Percentiles rank a stretch among this genome's conserved stretches.
Evolutionary conservation across 176 grass and related monocot species (phyloP).

Genomic region (Luzula sylvatica): DNA sequence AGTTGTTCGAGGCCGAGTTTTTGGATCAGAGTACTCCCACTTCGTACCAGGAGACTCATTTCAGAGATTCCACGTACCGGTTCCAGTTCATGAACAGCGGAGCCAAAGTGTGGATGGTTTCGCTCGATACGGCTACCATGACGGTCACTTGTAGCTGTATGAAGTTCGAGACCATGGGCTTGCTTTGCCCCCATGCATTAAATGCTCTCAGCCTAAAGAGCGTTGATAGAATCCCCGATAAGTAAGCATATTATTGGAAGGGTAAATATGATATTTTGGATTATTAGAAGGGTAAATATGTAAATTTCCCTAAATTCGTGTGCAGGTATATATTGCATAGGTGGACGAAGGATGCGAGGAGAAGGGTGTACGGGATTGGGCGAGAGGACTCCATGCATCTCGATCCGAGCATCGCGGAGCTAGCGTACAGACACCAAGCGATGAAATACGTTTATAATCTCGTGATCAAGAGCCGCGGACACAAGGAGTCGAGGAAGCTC

Average conservation of each 20-base stretch:
- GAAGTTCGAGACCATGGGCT: conserved; percentile 61
- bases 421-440: conserved; percentile 41
- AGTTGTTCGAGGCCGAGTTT: conserved; percentile 52
- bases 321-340: conserved; percentile 28
- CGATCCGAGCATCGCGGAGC: conserved; percentile 25
- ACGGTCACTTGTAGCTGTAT: conserved; percentile 69
- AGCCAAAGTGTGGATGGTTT: conserved; percentile 54
- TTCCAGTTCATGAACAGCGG: conserved; percentile 59
- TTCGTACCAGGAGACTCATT: conserved; percentile 49
- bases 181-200: conserved; percentile 73
- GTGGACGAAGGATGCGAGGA: conserved; percentile 66
- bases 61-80: conserved; percentile 39
- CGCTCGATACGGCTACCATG: conserved; percentile 45
- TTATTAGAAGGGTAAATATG: too few species aligned
- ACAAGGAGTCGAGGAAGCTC: conserved; percentile 55
- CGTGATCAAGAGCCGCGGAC: conserved; percentile 45
- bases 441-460: conserved; percentile 64
- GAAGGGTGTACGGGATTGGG: conserved; percentile 39
- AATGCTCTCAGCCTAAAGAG: conserved; percentile 63
- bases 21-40: conserved; percentile 47
- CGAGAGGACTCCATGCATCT: conserved; percentile 31
- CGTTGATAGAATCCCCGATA: conserved; percentile 60
- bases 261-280: too few species aligned
- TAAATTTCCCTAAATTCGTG: too few species aligned
- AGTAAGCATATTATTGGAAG: conserved; percentile 20